phyloP scores from a whole-genome alignment of 2,329 filamentous ascomycete genomes.

The Myrmaecium sp. region DNA sequence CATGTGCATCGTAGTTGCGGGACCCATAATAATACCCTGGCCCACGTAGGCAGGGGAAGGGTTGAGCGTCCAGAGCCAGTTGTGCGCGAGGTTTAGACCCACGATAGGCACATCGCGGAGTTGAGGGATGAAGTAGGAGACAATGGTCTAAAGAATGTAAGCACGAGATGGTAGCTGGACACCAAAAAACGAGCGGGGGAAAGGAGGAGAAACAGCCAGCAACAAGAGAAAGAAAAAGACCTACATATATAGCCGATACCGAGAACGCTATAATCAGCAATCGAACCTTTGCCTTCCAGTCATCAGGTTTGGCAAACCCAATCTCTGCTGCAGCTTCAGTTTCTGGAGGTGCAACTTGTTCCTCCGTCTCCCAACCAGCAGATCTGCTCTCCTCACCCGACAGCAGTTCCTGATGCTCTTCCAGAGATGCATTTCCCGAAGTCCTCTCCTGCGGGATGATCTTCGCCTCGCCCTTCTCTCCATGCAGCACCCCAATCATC shows the following conservation, averaged over 20 bases:
- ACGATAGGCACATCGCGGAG: constrained; percentile 78
- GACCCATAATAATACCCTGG: constrained; percentile 97
- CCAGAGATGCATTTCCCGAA: constrained; percentile 10
- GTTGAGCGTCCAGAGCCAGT: constrained; percentile 92
- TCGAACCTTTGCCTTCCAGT: constrained; percentile 47
- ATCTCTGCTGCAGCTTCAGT: constrained; percentile 14
- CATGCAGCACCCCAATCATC: constrained; percentile 81
- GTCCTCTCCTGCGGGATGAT: constrained; percentile 22
- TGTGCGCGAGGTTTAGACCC: constrained; percentile 52
- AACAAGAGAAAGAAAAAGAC: constrained; percentile 8
- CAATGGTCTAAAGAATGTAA: no score
- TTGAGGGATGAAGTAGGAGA: constrained; percentile 78
- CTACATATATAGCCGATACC: constrained; percentile 36
- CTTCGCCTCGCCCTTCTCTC: constrained; percentile 24
- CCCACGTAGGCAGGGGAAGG: constrained; percentile 95
- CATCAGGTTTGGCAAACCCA: constrained; percentile 21
- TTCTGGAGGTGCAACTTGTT: constrained; percentile 4
- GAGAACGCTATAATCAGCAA: constrained; percentile 42
- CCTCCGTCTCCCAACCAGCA: no score
- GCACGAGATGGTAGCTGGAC: no score
- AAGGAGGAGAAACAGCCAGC: constrained; percentile 2
- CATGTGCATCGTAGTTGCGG: constrained; percentile 91
- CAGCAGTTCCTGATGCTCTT: constrained; percentile 20
- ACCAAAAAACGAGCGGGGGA: not conserved
- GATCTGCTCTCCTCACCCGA: constrained; percentile 8